A percentile compares a stretch with the other conserved stretches of the same genome.
Evolutionary conservation across 768 basidiomycete species (phyloP).

Genomic region (Tulasnella sp.): DNA sequence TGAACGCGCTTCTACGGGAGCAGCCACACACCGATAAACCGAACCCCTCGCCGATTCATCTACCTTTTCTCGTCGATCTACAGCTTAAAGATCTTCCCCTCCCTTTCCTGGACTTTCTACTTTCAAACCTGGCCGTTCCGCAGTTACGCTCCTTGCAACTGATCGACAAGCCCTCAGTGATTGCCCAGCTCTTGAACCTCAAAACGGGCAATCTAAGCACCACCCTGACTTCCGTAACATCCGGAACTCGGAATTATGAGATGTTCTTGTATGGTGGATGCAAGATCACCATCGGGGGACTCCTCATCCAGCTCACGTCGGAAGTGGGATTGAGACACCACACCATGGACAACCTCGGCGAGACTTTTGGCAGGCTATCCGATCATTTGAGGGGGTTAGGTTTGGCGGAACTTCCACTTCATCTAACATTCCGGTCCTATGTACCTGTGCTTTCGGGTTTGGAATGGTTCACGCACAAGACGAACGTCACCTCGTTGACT

Average conservation of each 20-base stretch:
- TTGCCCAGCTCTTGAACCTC: too few relatives aligned
- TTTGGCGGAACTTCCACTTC: neutral
- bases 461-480: neutral
- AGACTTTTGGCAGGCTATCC: neutral
- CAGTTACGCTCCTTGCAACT: neutral
- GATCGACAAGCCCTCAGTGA: neutral
- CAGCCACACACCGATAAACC: neutral
- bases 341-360: neutral
- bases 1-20: neutral
- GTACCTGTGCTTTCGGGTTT: neutral
- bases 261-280: neutral
- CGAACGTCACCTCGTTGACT: neutral
- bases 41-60: neutral
- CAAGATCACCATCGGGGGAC: neutral
- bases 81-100: neutral
- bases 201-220: neutral
- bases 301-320: neutral
- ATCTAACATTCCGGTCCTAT: neutral
- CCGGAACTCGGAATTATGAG: neutral
- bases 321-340: neutral
- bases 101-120: neutral
- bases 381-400: neutral
- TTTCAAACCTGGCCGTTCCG: neutral
- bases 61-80: neutral
- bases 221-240: neutral